phyloP scores from a whole-genome alignment of 768 basidiomycete species.

The Amanita muscaria region DNA sequence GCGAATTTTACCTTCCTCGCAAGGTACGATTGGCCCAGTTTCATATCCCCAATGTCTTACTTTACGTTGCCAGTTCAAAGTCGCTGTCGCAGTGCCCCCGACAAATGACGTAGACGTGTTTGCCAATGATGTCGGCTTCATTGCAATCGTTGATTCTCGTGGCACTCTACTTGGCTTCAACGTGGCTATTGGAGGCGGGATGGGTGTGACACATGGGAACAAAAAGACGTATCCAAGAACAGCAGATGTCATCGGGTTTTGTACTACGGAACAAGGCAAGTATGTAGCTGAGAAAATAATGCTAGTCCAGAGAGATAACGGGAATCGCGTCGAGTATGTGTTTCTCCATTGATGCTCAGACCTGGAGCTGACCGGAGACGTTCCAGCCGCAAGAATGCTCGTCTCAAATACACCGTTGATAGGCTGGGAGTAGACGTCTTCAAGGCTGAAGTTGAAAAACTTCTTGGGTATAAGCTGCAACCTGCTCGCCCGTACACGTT shows the following conservation, averaged over 20 bases:
- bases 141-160: constrained; percentile 74
- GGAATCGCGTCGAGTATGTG: constrained; percentile 87
- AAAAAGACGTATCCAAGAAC: constrained; percentile 97
- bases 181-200: constrained; percentile 89
- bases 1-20: constrained; percentile 92
- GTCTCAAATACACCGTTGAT: constrained; percentile 96
- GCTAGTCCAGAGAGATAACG: constrained; percentile 90
- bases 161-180: constrained; percentile 89
- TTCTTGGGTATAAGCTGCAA: constrained; percentile 68
- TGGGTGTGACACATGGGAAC: constrained; percentile 99
- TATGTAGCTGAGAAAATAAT: constrained; percentile 89
- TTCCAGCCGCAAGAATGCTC: constrained; percentile 68
- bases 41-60: constrained; percentile 2
- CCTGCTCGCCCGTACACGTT: constrained; percentile 75
- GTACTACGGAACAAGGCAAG: constrained; percentile 77
- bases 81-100: constrained; percentile 93
- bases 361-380: not conserved
- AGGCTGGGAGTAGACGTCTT: constrained; percentile 85
- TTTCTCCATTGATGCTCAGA: not conserved
- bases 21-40: constrained; percentile 45
- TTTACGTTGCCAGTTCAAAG: constrained; percentile 66
- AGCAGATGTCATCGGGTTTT: constrained; percentile 87
- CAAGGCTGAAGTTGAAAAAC: constrained; percentile 84
- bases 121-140: constrained; percentile 94
- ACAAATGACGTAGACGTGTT: constrained; percentile 96